Conservation (phyloP, 2,329 filamentous ascomycete species). For the Seiridium unicorne region DNA sequence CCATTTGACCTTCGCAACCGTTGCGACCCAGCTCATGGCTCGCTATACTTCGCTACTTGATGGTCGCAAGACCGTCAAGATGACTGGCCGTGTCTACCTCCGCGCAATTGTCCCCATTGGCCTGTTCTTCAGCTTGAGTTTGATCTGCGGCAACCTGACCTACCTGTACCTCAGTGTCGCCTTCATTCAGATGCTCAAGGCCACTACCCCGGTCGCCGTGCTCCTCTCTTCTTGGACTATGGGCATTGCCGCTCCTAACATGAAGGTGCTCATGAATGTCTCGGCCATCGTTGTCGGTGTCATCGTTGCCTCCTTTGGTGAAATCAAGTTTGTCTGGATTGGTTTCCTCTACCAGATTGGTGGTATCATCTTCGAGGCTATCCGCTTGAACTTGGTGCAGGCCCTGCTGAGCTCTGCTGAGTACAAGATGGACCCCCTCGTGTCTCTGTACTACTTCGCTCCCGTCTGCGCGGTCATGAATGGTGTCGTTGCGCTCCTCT, state of each 20-base stretch:
- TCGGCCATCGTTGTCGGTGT: slow-evolving; percentile 94
- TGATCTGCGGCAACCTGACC: slow-evolving; percentile 95
- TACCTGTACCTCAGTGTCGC: slow-evolving; percentile 94
- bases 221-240: slow-evolving; percentile 86
- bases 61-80: slow-evolving; percentile 92
- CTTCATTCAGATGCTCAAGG: slow-evolving; percentile 99
- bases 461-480: slow-evolving; percentile 84
- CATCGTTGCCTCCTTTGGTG: slow-evolving; percentile 88
- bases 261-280: slow-evolving; percentile 88
- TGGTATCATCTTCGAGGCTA: slow-evolving; percentile 78
- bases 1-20: slow-evolving; percentile 88
- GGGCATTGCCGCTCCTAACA: slow-evolving; percentile 78
- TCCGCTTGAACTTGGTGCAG: slow-evolving; percentile 82
- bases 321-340: slow-evolving; percentile 86
- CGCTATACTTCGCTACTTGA: slow-evolving; percentile 88
- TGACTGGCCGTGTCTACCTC: slow-evolving; percentile 92
- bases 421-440: slow-evolving; percentile 89
- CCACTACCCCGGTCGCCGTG: slow-evolving; percentile 91
- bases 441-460: slow-evolving; percentile 88
- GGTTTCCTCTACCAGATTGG: slow-evolving; percentile 78
- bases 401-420: slow-evolving; percentile 77
- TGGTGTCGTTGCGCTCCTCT: slow-evolving; percentile 67
- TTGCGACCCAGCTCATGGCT: slow-evolving; percentile 92
- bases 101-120: slow-evolving; percentile 93
- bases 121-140: slow-evolving; percentile 89